Percentiles rank a stretch among this genome's conserved stretches.
phyloP scores from a whole-genome alignment of 2,329 filamentous ascomycete genomes.

The Ustilaginoidea virens region DNA sequence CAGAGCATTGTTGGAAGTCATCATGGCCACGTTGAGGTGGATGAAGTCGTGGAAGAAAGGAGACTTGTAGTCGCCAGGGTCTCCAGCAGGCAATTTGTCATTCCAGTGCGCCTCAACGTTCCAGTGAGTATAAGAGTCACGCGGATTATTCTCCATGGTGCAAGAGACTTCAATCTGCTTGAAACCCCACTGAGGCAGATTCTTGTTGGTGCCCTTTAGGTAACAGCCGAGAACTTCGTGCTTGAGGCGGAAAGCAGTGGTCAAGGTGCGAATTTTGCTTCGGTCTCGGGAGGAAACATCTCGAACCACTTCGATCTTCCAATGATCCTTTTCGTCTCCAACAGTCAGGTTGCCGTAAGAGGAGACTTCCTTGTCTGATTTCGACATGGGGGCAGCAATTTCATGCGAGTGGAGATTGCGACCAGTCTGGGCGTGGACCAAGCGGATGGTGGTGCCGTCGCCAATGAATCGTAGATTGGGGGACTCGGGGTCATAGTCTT shows the following conservation, averaged over 20 bases:
- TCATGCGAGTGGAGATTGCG: conserved; percentile 94
- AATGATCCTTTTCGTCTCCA: conserved; percentile 96
- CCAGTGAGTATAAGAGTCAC: conserved; percentile 95
- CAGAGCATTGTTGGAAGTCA: conserved; percentile 98
- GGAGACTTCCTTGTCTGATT: conserved; percentile 84
- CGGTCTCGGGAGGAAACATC: conserved; percentile 79
- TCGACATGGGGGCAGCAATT: conserved; percentile 76
- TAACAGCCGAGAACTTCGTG: conserved; percentile 80
- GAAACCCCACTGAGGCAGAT: conserved; percentile 97
- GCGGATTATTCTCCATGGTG: conserved; percentile 80
- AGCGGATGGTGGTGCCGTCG: conserved; percentile 63
- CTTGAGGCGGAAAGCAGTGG: conserved; percentile 79
- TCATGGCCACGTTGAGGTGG: conserved; percentile 97
- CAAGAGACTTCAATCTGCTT: conserved; percentile 98
- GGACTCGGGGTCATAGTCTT: conserved; percentile 56
- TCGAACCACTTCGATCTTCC: conserved; percentile 80
- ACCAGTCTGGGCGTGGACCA: conserved; percentile 90
- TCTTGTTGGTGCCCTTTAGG: conserved; percentile 85
- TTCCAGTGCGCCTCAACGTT: conserved; percentile 94
- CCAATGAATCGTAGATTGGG: conserved; percentile 56
- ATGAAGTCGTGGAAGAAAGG: conserved; percentile 97
- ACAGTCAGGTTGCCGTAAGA: conserved; percentile 91
- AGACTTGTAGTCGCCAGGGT: conserved; percentile 86
- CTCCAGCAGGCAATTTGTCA: conserved; percentile 75
- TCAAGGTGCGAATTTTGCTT: conserved; percentile 76